Conservation (phyloP, 2,329 filamentous ascomycete genomes). For the Diaporthe vexans region DNA sequence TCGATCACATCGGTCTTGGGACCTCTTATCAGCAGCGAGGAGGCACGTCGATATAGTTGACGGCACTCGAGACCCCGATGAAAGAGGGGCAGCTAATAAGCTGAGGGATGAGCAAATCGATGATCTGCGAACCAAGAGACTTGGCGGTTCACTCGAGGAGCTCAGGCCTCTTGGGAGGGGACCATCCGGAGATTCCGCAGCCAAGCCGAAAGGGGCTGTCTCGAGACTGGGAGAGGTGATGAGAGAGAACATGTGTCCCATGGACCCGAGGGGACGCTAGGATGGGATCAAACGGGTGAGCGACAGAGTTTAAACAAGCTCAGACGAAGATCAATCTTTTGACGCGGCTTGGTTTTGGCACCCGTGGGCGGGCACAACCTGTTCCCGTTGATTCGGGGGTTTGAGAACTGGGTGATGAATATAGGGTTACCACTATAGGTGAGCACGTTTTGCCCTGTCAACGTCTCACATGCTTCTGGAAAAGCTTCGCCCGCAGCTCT, state of each 20-base stretch:
- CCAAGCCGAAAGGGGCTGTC: constrained; percentile 29
- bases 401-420: constrained; percentile 5
- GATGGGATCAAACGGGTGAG: constrained; percentile 34
- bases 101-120: constrained; percentile 19
- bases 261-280: background rate
- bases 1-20: background rate
- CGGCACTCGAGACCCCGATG: constrained; percentile 1
- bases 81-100: constrained; percentile 12
- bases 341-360: constrained; percentile 23
- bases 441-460: constrained; percentile 31
- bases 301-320: constrained; percentile 34
- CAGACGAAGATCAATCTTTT: constrained; percentile 29
- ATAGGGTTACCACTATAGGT: constrained; percentile 16
- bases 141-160: constrained; percentile 28
- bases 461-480: constrained; percentile 31
- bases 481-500: constrained; percentile 26
- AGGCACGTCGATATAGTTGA: background rate
- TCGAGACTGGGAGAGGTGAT: constrained; percentile 8
- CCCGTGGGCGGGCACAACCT: background rate
- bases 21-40: constrained; percentile 1
- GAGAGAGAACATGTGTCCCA: background rate
- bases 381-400: constrained; percentile 24
- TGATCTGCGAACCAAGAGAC: constrained; percentile 25
- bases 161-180: constrained; percentile 14
- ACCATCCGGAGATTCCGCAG: constrained; percentile 26